phyloP scores from a whole-genome alignment of 164 flowering plant species.

The Stephania cephalantha region DNA sequence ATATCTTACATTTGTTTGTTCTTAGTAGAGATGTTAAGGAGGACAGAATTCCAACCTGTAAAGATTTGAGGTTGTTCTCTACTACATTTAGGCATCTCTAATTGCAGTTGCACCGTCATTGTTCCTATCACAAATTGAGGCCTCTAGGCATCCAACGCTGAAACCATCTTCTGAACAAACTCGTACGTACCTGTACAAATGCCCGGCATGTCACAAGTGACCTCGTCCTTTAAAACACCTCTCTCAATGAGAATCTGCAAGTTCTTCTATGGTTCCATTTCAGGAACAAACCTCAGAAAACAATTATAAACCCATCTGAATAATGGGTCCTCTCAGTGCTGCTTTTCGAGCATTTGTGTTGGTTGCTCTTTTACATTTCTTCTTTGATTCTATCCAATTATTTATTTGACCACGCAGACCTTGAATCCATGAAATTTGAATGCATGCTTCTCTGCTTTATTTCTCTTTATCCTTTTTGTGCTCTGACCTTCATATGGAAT shows the following conservation, averaged over 20 bases:
- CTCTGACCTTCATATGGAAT: not conserved
- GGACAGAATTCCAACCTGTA: not conserved
- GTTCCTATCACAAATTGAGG: not conserved
- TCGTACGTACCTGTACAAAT: not conserved
- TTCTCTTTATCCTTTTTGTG: not conserved
- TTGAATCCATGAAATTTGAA: not conserved
- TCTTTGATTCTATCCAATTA: not conserved
- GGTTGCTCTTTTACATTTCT: not conserved
- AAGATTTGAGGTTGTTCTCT: not conserved
- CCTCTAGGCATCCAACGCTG: not conserved
- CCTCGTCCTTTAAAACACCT: not conserved
- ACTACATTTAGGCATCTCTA: conserved; percentile 1
- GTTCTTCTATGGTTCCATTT: not conserved
- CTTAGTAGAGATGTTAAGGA: not conserved
- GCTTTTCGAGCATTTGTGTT: not conserved
- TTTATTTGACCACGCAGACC: not conserved
- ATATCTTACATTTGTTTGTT: no score
- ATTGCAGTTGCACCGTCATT: not conserved
- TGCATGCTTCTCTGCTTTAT: not conserved
- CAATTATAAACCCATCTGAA: not conserved
- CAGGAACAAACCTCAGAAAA: not conserved
- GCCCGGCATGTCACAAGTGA: not conserved
- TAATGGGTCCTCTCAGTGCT: not conserved
- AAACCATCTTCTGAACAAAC: not conserved
- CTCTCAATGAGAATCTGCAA: conserved; percentile 1